Evolutionary conservation across 2,329 filamentous ascomycete genomes (phyloP).

Genomic region (Botryotinia narcissicola): DNA sequence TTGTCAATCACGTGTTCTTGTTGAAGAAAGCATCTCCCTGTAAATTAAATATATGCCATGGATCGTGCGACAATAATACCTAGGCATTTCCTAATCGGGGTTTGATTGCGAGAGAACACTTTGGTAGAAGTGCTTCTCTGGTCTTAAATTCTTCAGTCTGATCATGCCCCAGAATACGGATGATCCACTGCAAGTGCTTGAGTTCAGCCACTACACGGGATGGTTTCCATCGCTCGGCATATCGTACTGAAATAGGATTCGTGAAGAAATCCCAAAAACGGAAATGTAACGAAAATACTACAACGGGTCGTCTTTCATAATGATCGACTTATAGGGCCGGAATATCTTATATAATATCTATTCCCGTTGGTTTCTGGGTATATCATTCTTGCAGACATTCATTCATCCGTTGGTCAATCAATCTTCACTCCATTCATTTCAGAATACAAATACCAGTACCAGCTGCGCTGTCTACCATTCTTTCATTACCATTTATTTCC

Average conservation of each 20-base stretch:
- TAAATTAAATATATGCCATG: not conserved
- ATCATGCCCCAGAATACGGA: not conserved
- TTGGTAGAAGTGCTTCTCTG: not conserved
- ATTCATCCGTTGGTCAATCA: not conserved
- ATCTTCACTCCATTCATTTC: not conserved
- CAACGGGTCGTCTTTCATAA: not conserved
- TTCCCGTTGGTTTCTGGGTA: not conserved
- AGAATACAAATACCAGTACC: not conserved
- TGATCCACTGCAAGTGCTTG: constrained; percentile 4
- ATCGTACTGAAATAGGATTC: not conserved
- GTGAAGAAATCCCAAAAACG: constrained; percentile 1
- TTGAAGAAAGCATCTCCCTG: not conserved
- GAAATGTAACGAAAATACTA: not conserved
- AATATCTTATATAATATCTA: not conserved
- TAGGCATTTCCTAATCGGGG: not conserved
- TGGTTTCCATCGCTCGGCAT: not conserved
- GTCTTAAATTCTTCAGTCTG: not conserved
- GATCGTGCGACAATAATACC: not conserved
- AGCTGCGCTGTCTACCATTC: not conserved
- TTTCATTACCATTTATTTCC: not conserved
- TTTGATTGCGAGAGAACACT: not conserved
- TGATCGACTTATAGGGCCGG: not conserved
- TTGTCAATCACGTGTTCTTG: not conserved
- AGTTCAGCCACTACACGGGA: not conserved
- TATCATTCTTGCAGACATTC: not conserved